Base-by-base conservation (phyloP, 1,284 basidiomycete genomes). In the Ustilago xerochloae region DNA sequence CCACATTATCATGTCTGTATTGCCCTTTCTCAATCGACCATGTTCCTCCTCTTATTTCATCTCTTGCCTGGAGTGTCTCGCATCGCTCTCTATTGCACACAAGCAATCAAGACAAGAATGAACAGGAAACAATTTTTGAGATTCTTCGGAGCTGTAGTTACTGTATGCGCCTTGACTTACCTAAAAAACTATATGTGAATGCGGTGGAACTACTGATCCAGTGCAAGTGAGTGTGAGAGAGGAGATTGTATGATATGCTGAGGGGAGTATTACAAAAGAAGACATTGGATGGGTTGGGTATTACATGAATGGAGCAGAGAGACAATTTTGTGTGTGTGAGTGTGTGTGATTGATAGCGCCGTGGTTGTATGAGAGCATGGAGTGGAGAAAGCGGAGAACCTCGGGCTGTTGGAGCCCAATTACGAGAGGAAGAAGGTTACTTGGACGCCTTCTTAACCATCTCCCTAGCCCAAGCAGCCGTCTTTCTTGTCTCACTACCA, bases 391-490 rank as follows among this genome's bases (percentile, higher is more conserved):
- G 22, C 6, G 24, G 20, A 18, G 13, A 33, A n/a, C n/a, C n/a
- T n/a, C n/a, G n/a, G 57, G 67, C 62, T 64, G 62, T 64, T 70
- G 67, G 67, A 66, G 59, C 55, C 59, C 9, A 12, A 6, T 24
- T 30, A 15, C 12, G 6, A 12, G 39, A 22, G 26, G 33, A 24
- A 3, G 16, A 15, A 4, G 3, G n/a, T 48, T 33, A 72, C 52
- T 72, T 72, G 10, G 59, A 49, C 10, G 80, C 76, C 63, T 78
- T 77, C 57, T 79, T 83, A 54, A 83, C 62, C 71, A 80, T 87
- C 83, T 88, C 88, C 69, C 87, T 85, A 6, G 88, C 88, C 85
- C 88, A 89, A 47, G 86, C 86, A 30, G 88, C 87, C 36, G 87
- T 87, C 70, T 86, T 86, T 56, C 87, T 85, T 45, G 87, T 87